Percentiles rank a stretch among this genome's conserved stretches.
phyloP scores from a whole-genome alignment of 805 yeast genomes.

The Metschnikowia aberdeeniae region DNA sequence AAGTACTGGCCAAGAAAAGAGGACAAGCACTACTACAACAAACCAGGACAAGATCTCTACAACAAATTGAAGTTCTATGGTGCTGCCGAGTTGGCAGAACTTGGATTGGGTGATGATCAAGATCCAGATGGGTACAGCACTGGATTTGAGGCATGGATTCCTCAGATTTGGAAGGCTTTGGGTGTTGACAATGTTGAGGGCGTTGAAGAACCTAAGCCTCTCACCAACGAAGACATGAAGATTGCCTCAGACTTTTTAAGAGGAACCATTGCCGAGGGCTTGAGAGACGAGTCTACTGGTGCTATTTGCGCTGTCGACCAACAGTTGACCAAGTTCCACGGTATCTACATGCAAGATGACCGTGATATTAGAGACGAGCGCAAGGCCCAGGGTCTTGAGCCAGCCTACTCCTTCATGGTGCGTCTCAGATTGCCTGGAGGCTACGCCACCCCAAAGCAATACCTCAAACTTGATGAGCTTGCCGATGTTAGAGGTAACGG shows the following conservation, averaged over 20 bases:
- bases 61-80: conserved; percentile 66
- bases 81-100: conserved; percentile 64
- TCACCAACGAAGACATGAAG: conserved; percentile 95
- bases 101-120: conserved; percentile 95
- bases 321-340: conserved; percentile 95
- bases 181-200: conserved; percentile 82
- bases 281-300: conserved; percentile 78
- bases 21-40: conserved; percentile 89
- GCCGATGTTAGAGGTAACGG: conserved; percentile 85
- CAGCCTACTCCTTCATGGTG: conserved; percentile 95
- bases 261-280: conserved; percentile 89
- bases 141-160: conserved; percentile 87
- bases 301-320: conserved; percentile 88
- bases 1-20: conserved; percentile 97
- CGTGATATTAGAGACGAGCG: conserved; percentile 93
- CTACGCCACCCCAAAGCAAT: conserved; percentile 79
- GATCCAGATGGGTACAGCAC: conserved; percentile 94
- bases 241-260: conserved; percentile 79
- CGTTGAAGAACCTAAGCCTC: conserved; percentile 83
- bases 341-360: conserved; percentile 97
- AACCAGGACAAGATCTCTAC: conserved; percentile 75
- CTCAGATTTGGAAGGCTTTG: conserved; percentile 77
- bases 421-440: conserved; percentile 96
- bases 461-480: conserved; percentile 80
- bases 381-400: conserved; percentile 88